phyloP scores from a whole-genome alignment of 1,284 basidiomycete species.

The Cryptococcus sp. region DNA sequence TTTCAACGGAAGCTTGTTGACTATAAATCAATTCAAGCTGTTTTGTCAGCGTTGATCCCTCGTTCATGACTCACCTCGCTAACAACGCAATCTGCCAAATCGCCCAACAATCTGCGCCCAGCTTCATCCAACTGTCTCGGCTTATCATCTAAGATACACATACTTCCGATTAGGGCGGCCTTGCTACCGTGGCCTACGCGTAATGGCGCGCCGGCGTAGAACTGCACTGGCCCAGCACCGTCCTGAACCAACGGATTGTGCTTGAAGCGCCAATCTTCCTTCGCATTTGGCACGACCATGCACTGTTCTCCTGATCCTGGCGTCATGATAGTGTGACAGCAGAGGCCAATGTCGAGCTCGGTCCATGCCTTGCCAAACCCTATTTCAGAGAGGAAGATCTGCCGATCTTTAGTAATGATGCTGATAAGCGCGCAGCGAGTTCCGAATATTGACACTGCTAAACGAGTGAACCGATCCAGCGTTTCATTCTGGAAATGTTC shows the following conservation, averaged over 20 bases:
- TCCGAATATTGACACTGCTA: slow-evolving; percentile 37
- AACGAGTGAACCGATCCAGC: slow-evolving; percentile 39
- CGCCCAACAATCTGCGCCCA: slow-evolving; percentile 36
- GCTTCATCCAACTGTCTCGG: slow-evolving; percentile 36
- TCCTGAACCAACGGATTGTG: slow-evolving; percentile 33
- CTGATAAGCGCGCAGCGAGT: slow-evolving; percentile 34
- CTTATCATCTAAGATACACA: slow-evolving; percentile 34
- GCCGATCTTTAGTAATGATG: slow-evolving; percentile 31
- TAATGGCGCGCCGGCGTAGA: slow-evolving; percentile 44
- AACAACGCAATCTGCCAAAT: slow-evolving; percentile 49
- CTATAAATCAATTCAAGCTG: slow-evolving; percentile 33
- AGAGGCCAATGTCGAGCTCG: slow-evolving; percentile 35
- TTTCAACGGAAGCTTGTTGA: slow-evolving; percentile 35
- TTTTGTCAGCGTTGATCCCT: slow-evolving; percentile 12
- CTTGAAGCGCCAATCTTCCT: slow-evolving; percentile 43
- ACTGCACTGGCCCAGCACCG: slow-evolving; percentile 20
- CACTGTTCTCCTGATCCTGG: slow-evolving; percentile 17
- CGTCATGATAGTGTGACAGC: slow-evolving; percentile 37
- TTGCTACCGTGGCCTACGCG: slow-evolving; percentile 27
- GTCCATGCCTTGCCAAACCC: slow-evolving; percentile 24
- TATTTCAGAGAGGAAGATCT: slow-evolving; percentile 35
- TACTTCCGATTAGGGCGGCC: slow-evolving; percentile 39
- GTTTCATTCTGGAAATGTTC: slow-evolving; percentile 18
- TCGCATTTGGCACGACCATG: slow-evolving; percentile 35
- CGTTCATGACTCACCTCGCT: slow-evolving; percentile 38